Evolutionary conservation across 1,284 basidiomycete genomes (phyloP).

Genomic region (Cryptococcus sp.): DNA sequence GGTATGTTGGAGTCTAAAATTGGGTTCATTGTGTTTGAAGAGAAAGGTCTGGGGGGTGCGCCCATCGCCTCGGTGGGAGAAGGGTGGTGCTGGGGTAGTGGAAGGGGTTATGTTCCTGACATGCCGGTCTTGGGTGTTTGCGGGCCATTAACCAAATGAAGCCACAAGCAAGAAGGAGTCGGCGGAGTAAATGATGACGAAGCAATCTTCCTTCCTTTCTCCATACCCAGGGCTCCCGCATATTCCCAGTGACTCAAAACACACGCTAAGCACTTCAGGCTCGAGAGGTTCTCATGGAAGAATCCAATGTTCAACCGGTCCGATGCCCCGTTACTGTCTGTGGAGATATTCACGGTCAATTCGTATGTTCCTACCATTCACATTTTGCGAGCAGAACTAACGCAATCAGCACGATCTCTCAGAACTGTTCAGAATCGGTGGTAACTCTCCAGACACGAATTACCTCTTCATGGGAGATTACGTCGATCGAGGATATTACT

Average conservation of each 20-base stretch:
- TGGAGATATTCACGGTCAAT: slow-evolving; percentile 99
- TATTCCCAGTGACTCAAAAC: too few species aligned
- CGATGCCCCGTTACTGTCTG: slow-evolving; percentile 96
- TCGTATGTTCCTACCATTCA: slow-evolving; percentile 62
- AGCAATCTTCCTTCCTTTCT: too few species aligned
- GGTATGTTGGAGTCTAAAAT: slow-evolving; percentile 58
- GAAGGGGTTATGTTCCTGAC: neutral
- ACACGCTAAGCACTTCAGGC: slow-evolving; percentile 56
- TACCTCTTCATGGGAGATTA: slow-evolving; percentile 99
- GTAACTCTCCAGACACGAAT: slow-evolving; percentile 99
- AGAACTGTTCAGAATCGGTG: slow-evolving; percentile 97
- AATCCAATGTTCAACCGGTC: slow-evolving; percentile 96
- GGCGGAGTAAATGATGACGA: too few species aligned
- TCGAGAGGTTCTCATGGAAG: slow-evolving; percentile 94
- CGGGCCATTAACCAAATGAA: too few species aligned
- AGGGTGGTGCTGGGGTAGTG: neutral
- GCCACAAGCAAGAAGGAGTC: too few species aligned
- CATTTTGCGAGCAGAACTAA: neutral
- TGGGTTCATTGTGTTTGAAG: neutral
- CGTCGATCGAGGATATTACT: slow-evolving; percentile 99
- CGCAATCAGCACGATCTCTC: slow-evolving; percentile 85
- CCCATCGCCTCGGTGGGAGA: neutral
- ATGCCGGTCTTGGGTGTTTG: too few species aligned
- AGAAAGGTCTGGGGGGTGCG: neutral
- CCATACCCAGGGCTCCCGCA: too few species aligned